Evolutionary conservation across 2,329 filamentous ascomycete genomes (phyloP).

Genomic region (Epichloe typhina): DNA sequence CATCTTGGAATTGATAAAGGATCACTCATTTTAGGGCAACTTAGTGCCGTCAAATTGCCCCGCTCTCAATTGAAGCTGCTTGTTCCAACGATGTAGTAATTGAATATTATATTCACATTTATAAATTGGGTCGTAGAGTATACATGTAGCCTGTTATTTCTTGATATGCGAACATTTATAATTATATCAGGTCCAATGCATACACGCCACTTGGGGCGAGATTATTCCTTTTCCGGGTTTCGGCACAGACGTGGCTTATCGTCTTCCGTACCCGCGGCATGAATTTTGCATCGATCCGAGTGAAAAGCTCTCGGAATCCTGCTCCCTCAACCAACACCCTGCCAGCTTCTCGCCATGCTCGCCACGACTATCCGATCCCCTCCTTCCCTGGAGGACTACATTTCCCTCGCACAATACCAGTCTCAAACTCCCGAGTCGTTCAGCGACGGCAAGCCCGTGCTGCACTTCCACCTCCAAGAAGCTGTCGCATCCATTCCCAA

Average conservation of each 20-base stretch:
- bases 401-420: constrained; percentile 54
- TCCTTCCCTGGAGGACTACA: constrained; percentile 47
- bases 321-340: neutral
- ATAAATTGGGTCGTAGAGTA: too few relatives aligned
- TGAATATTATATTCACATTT: too few relatives aligned
- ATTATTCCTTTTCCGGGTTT: too few relatives aligned
- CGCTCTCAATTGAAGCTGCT: neutral
- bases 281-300: too few relatives aligned
- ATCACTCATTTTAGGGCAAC: constrained; percentile 1
- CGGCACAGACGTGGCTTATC: too few relatives aligned
- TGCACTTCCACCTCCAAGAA: constrained; percentile 48
- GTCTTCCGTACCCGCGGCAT: too few relatives aligned
- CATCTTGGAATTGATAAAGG: constrained; percentile 12
- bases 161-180: too few relatives aligned
- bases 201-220: too few relatives aligned
- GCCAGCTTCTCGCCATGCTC: constrained; percentile 17
- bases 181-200: too few relatives aligned
- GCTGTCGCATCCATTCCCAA: constrained; percentile 45
- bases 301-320: neutral
- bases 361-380: constrained; percentile 43
- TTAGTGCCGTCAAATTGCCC: too few relatives aligned
- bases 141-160: too few relatives aligned
- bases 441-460: constrained; percentile 55
- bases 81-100: neutral
- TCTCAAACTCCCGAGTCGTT: constrained; percentile 61